Evolutionary conservation across 306 rosid species (phyloP).

Genomic region (Erythrophleum fordii): DNA sequence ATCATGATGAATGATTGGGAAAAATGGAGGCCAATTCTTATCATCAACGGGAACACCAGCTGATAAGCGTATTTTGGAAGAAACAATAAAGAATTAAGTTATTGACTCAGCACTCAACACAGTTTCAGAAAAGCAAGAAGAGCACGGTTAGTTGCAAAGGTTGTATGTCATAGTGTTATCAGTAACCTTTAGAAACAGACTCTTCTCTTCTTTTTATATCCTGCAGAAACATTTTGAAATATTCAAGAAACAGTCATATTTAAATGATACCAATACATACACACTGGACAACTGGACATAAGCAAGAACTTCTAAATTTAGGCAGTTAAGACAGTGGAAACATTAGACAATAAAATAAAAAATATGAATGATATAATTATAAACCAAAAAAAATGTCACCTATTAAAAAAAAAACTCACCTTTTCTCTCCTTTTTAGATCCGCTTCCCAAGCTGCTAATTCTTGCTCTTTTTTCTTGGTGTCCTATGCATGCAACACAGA

Average conservation of each 20-base stretch:
- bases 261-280: conserved; percentile 18
- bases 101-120: conserved; percentile 13
- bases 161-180: conserved; percentile 5
- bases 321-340: conserved; percentile 13
- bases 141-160: conserved; percentile 20
- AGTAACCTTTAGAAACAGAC: conserved; percentile 70
- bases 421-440: conserved; percentile 87
- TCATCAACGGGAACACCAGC: conserved; percentile 79
- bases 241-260: conserved; percentile 33
- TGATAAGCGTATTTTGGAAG: conserved; percentile 45
- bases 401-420: conserved; percentile 45
- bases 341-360: conserved; percentile 31
- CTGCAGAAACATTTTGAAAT: conserved; percentile 48
- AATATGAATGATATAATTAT: not conserved
- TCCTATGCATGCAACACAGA: conserved; percentile 57
- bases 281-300: not conserved
- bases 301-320: conserved; percentile 21
- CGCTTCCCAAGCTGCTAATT: conserved; percentile 91
- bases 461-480: conserved; percentile 75
- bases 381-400: not conserved
- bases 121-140: not conserved
- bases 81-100: conserved; percentile 28
- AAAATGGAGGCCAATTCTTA: conserved; percentile 96
- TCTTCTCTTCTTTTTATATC: conserved; percentile 94
- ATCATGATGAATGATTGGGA: conserved; percentile 98